A percentile compares a stretch with the other conserved stretches of the same genome.
These are phyloP conservation scores for Colletotrichum paranaense DNA, from an alignment of 2,329 filamentous ascomycete genomes.

Conservation along the genomic window DNA sequence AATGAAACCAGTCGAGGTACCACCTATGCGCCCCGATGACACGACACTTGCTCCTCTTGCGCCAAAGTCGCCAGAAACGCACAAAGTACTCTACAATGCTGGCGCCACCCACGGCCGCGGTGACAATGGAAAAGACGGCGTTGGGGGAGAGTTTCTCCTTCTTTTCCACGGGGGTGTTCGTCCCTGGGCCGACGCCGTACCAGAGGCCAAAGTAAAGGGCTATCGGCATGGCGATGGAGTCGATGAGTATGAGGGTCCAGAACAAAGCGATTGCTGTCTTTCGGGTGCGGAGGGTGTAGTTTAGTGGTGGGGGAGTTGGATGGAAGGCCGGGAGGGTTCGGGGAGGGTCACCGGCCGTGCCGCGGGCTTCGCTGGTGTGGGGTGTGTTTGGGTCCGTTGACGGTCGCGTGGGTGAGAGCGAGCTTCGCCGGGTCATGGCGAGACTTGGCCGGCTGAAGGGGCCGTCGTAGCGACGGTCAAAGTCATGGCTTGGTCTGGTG, in stretches of 20 bases:
- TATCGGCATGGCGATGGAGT: constrained; percentile 68
- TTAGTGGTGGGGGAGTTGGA: constrained; percentile 32
- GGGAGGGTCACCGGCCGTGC: neutral
- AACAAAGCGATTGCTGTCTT: constrained; percentile 68
- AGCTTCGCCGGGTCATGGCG: constrained; percentile 9
- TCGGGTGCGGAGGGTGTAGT: constrained; percentile 43
- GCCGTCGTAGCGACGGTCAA: constrained; percentile 34
- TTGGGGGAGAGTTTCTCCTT: constrained; percentile 38
- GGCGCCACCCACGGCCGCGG: constrained; percentile 61
- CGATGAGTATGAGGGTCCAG: constrained; percentile 69
- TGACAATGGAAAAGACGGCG: constrained; percentile 63
- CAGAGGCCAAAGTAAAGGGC: constrained; percentile 70
- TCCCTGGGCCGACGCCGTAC: constrained; percentile 55
- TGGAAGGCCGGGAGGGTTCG: constrained; percentile 2
- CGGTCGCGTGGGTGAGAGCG: neutral
- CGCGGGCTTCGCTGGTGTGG: neutral
- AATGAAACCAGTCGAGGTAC: constrained; percentile 67
- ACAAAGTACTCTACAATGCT: constrained; percentile 66
- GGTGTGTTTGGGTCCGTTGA: neutral
- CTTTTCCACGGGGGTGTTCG: constrained; percentile 49
- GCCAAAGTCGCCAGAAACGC: constrained; percentile 63
- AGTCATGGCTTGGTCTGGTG: constrained; percentile 28
- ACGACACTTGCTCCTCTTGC: constrained; percentile 62
- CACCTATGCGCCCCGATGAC: constrained; percentile 47
- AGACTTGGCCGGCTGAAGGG: constrained; percentile 31